These are phyloP conservation scores for Colletotrichum sp. DNA, from an alignment of 2,329 filamentous ascomycete genomes.

Conservation along the genomic window DNA sequence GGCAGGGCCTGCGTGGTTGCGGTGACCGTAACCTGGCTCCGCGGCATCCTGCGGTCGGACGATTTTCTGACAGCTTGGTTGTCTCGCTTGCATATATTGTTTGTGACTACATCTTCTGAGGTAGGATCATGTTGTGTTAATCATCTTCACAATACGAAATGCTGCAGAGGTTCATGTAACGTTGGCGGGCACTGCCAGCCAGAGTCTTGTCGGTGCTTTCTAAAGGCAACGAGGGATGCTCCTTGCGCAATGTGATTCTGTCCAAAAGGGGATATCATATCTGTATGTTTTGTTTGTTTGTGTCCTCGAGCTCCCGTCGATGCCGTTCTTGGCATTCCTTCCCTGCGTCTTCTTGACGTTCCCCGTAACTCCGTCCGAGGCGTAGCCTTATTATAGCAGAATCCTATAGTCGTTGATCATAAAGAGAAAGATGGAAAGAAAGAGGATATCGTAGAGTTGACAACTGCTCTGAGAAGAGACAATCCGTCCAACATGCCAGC, in stretches of 20 bases:
- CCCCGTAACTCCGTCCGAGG: not conserved
- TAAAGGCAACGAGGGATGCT: not conserved
- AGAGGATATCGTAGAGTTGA: not conserved
- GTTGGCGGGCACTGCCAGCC: not conserved
- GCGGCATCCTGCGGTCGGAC: not conserved
- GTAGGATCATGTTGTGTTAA: not conserved
- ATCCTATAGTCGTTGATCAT: not conserved
- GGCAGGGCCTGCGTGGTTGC: not conserved
- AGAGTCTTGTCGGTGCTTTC: not conserved
- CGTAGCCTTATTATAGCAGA: not conserved
- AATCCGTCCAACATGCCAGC: not conserved
- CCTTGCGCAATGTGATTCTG: not conserved
- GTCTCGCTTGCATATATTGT: not conserved
- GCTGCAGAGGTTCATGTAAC: not conserved
- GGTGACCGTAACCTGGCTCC: not conserved
- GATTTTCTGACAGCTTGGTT: not conserved
- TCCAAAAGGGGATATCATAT: not conserved
- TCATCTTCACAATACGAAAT: not conserved
- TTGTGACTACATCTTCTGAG: not conserved
- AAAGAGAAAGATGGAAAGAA: not conserved
- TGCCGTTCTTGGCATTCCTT: not conserved
- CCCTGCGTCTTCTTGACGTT: not conserved
- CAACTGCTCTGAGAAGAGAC: not conserved
- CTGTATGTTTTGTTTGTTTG: not conserved
- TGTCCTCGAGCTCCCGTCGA: not conserved